Evolutionary conservation across 805 yeast species (phyloP).

Genomic region (Blastobotrys muscicola): DNA sequence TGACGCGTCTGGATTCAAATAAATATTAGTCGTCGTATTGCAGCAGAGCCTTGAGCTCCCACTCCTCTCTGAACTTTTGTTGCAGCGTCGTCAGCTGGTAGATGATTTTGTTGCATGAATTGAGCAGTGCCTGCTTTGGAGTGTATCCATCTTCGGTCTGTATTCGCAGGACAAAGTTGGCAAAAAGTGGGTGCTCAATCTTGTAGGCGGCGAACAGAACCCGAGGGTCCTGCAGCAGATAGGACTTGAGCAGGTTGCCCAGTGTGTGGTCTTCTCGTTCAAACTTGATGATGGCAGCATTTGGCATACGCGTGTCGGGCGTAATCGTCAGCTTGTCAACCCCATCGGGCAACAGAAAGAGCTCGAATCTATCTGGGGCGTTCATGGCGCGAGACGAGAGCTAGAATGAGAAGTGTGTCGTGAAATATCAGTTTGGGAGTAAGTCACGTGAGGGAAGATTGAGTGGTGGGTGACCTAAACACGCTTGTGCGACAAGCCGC

Average conservation of each 20-base stretch:
- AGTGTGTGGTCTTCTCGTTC: conserved; percentile 97
- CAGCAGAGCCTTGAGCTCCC: conserved; percentile 69
- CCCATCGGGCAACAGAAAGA: conserved; percentile 95
- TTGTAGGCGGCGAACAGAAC: conserved; percentile 97
- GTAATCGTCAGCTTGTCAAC: conserved; percentile 81
- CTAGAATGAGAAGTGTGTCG: background rate
- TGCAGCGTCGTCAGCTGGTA: conserved; percentile 66
- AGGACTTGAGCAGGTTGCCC: conserved; percentile 82
- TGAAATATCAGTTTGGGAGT: background rate
- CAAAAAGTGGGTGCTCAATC: conserved; percentile 95
- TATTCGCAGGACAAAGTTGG: conserved; percentile 85
- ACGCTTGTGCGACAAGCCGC: too few species aligned
- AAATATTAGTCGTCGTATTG: conserved; percentile 20
- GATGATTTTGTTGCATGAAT: conserved; percentile 80
- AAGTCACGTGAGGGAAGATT: background rate
- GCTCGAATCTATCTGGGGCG: conserved; percentile 98
- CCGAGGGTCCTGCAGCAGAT: conserved; percentile 71
- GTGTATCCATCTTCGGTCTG: conserved; percentile 94
- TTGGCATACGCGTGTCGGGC: conserved; percentile 92
- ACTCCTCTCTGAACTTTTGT: conserved; percentile 79
- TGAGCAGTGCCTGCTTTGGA: conserved; percentile 81
- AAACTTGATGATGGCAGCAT: conserved; percentile 84
- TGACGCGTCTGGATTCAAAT: background rate
- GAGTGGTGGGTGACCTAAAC: too few species aligned
- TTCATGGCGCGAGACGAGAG: conserved; percentile 49